Evolutionary conservation across 257 asterid species (phyloP).

Genomic region (Lavandula angustifolia): DNA sequence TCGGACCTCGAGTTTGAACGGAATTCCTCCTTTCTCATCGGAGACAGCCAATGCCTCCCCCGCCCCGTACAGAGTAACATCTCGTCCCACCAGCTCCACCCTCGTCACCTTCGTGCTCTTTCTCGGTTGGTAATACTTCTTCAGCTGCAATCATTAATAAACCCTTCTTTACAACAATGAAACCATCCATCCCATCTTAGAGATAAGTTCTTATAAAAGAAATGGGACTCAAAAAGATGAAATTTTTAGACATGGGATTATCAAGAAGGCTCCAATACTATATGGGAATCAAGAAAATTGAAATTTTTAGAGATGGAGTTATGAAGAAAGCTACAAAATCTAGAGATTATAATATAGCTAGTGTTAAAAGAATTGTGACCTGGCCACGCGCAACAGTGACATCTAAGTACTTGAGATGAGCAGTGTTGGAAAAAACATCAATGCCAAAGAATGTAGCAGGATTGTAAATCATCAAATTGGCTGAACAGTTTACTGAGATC

Average conservation of each 20-base stretch:
- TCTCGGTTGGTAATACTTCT: slow-evolving; percentile 58
- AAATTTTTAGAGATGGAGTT: too few relatives aligned
- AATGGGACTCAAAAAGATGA: too few relatives aligned
- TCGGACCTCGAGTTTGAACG: slow-evolving; percentile 49
- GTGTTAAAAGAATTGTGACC: slow-evolving; percentile 35
- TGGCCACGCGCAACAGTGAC: slow-evolving; percentile 65
- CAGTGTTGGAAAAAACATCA: slow-evolving; percentile 43
- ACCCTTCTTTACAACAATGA: too few relatives aligned
- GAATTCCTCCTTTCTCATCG: slow-evolving; percentile 39
- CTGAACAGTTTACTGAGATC: slow-evolving; percentile 59
- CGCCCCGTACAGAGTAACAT: slow-evolving; percentile 69
- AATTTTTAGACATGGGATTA: too few relatives aligned
- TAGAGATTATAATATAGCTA: too few relatives aligned
- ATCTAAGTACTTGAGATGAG: slow-evolving; percentile 54
- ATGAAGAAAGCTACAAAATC: too few relatives aligned
- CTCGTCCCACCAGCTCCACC: slow-evolving; percentile 49
- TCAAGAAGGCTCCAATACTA: too few relatives aligned
- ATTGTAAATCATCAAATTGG: slow-evolving; percentile 46
- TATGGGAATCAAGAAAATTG: too few relatives aligned
- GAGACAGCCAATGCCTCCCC: slow-evolving; percentile 39
- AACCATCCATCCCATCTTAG: too few relatives aligned
- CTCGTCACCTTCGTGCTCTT: slow-evolving; percentile 39
- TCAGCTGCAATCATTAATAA: slow-evolving; percentile 41
- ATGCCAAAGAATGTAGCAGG: slow-evolving; percentile 70
- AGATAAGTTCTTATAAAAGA: too few relatives aligned